phyloP scores from a whole-genome alignment of 306 rosid genomes.

The Fragaria iinumae region DNA sequence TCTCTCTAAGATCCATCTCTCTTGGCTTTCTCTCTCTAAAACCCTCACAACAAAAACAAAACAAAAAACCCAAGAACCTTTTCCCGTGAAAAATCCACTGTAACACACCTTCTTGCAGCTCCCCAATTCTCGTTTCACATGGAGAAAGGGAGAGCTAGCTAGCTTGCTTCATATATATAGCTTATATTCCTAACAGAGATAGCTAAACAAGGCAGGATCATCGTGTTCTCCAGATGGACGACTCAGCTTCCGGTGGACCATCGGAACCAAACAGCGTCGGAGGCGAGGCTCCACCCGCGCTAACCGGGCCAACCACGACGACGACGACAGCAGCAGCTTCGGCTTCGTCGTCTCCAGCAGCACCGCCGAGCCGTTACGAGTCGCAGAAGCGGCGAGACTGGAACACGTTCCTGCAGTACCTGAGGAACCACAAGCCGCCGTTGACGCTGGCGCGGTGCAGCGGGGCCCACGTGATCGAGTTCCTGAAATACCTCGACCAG shows the following conservation, averaged over 20 bases:
- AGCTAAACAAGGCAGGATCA: not conserved
- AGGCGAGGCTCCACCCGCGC: not conserved
- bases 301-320: not conserved
- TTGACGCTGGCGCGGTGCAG: conserved; percentile 84
- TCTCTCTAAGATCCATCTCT: conserved; percentile 16
- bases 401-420: conserved; percentile 92
- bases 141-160: conserved; percentile 4
- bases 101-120: not conserved
- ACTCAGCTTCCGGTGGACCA: conserved; percentile 51
- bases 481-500: conserved; percentile 84
- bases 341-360: conserved; percentile 41
- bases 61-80: not conserved
- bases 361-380: conserved; percentile 83
- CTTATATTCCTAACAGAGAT: not conserved
- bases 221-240: conserved; percentile 50
- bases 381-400: conserved; percentile 94
- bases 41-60: not conserved
- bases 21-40: not conserved
- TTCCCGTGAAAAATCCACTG: conserved; percentile 39
- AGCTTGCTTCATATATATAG: not conserved
- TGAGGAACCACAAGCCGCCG: conserved; percentile 94
- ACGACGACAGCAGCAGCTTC: not conserved
- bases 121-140: conserved; percentile 10
- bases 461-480: conserved; percentile 96
- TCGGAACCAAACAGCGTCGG: conserved; percentile 26